A percentile compares a stretch with the other conserved stretches of the same genome.
Evolutionary conservation across 108 stramenopile species (phyloP).

Genomic region (Fistulifera solaris): DNA sequence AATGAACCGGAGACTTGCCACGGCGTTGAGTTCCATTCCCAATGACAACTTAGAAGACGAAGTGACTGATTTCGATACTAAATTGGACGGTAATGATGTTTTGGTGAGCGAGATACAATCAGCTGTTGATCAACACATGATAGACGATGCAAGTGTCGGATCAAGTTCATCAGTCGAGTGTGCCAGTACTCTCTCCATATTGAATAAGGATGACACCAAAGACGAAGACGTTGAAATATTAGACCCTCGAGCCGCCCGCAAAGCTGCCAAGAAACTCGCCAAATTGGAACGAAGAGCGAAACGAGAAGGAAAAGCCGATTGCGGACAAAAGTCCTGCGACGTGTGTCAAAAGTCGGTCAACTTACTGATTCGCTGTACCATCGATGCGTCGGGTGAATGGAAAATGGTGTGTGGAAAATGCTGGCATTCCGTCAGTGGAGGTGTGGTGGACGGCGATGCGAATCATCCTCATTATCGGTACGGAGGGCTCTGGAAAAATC

Average conservation of each 20-base stretch:
- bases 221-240: too few species aligned
- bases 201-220: too few species aligned
- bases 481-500: constrained; percentile 85
- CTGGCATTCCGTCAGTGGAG: constrained; percentile 75
- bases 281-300: constrained; percentile 62
- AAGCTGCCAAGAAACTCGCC: constrained; percentile 49
- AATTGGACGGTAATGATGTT: too few species aligned
- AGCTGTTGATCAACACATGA: too few species aligned
- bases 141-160: too few species aligned
- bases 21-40: too few species aligned
- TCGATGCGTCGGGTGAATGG: constrained; percentile 47
- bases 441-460: constrained; percentile 75
- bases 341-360: constrained; percentile 47
- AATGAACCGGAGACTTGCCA: too few species aligned
- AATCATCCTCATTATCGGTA: constrained; percentile 79
- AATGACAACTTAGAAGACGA: too few species aligned
- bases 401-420: constrained; percentile 82
- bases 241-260: constrained; percentile 18
- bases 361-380: constrained; percentile 55
- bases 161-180: too few species aligned
- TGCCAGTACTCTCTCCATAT: too few species aligned
- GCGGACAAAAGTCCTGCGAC: constrained; percentile 60
- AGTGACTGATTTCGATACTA: too few species aligned
- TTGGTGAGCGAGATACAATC: too few species aligned
- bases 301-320: constrained; percentile 45